phyloP scores from a whole-genome alignment of 228 moss, liverwort and hornwort genomes.

The Sphagnum fallax region DNA sequence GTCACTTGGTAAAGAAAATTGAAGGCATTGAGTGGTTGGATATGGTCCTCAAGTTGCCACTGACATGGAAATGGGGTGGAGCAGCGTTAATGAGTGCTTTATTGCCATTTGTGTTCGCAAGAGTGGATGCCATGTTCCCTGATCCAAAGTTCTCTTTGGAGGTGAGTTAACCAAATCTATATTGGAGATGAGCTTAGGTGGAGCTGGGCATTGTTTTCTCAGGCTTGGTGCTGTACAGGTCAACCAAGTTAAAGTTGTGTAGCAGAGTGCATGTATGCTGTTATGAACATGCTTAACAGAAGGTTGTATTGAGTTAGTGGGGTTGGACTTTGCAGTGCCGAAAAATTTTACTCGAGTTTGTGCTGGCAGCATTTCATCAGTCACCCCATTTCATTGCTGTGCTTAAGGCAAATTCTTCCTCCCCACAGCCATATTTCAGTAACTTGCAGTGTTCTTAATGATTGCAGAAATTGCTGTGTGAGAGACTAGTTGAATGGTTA shows the following conservation, averaged over 20 bases:
- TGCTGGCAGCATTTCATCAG: conserved; percentile 68
- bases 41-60: no score
- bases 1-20: no score
- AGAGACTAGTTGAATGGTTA: no score
- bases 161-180: conserved; percentile 21
- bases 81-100: conserved; percentile 79
- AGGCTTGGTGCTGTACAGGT: no score
- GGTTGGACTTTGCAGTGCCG: conserved; percentile 32
- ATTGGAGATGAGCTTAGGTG: no score
- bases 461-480: no score
- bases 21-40: neutral
- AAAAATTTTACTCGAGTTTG: conserved; percentile 70
- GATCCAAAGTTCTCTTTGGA: conserved; percentile 61
- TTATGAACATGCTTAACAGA: no score
- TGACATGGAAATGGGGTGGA: conserved; percentile 2
- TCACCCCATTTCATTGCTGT: conserved; percentile 88
- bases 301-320: neutral
- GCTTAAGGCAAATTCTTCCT: conserved; percentile 49
- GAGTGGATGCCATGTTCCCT: conserved; percentile 91
- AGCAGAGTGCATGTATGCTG: no score
- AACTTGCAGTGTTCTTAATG: no score
- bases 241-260: no score
- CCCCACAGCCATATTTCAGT: neutral
- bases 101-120: conserved; percentile 66
- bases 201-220: no score